Evolutionary conservation across 2,329 filamentous ascomycete genomes (phyloP).

Genomic region (Neopestalotiopsis rosae): DNA sequence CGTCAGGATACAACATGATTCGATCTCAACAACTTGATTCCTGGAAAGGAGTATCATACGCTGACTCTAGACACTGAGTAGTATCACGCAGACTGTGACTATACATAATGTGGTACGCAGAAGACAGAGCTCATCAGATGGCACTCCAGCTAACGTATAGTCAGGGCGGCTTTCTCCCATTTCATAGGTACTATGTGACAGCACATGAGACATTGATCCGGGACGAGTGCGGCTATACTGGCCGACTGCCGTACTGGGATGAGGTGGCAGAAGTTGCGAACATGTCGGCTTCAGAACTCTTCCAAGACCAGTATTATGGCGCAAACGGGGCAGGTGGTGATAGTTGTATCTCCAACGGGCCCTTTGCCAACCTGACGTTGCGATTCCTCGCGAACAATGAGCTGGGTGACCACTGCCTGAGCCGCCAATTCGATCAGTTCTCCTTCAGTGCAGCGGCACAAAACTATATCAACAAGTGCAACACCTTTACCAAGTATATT

Average conservation of each 20-base stretch:
- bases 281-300: slow-evolving; percentile 36
- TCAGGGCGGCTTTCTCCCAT: slow-evolving; percentile 39
- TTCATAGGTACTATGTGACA: slow-evolving; percentile 40
- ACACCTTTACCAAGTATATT: background rate
- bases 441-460: background rate
- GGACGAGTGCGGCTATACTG: slow-evolving; percentile 36
- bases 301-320: slow-evolving; percentile 36
- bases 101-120: slow-evolving; percentile 33
- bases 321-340: slow-evolving; percentile 32
- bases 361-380: slow-evolving; percentile 39
- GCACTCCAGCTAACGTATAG: background rate
- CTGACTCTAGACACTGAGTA: background rate
- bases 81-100: slow-evolving; percentile 31
- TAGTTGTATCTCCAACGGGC: slow-evolving; percentile 39
- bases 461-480: slow-evolving; percentile 6
- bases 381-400: slow-evolving; percentile 19
- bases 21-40: too few relatives aligned
- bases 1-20: too few relatives aligned
- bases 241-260: slow-evolving; percentile 41
- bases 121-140: background rate
- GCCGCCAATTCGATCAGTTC: slow-evolving; percentile 12
- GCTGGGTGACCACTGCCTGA: slow-evolving; percentile 29
- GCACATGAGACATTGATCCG: slow-evolving; percentile 38
- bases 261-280: slow-evolving; percentile 36
- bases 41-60: too few relatives aligned